Percentiles rank a stretch among this genome's conserved stretches.
Conservation (phyloP, 306 rosid genomes). For the Vigna mungo region DNA sequence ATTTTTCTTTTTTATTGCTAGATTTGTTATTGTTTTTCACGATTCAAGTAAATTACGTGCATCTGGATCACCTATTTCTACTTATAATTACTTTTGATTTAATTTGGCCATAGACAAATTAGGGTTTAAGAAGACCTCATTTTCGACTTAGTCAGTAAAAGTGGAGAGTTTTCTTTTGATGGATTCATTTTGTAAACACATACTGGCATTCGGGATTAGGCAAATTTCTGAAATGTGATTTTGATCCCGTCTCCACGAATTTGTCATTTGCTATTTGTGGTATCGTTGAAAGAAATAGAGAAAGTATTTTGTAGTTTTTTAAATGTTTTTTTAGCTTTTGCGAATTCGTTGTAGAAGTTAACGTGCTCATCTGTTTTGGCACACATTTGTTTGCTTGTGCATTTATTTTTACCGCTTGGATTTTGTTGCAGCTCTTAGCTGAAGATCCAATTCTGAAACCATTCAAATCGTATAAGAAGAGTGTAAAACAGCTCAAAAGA, state of each 20-base stretch:
- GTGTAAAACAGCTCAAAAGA: conserved; percentile 59
- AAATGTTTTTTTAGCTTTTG: background rate
- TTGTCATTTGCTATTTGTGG: background rate
- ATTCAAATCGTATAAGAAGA: conserved; percentile 83
- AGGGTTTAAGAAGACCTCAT: background rate
- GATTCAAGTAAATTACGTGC: conserved; percentile 3
- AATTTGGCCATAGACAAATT: background rate
- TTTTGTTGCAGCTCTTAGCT: conserved; percentile 78
- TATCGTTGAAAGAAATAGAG: background rate
- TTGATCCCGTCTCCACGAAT: background rate
- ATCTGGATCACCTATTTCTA: background rate
- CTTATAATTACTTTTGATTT: conserved; percentile 16
- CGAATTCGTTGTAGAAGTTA: background rate
- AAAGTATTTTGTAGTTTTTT: background rate
- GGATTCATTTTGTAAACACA: background rate
- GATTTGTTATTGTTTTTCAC: background rate
- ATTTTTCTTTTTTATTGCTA: background rate
- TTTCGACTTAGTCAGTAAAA: background rate
- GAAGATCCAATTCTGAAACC: conserved; percentile 71
- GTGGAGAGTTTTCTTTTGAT: background rate
- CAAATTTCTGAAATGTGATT: conserved; percentile 19
- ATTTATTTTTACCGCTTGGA: conserved; percentile 1
- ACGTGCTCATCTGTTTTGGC: background rate
- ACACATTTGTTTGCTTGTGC: conserved; percentile 15
- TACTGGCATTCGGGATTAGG: background rate